Evolutionary conservation across 768 basidiomycete genomes (phyloP).

Genomic region (Xerocomellus chrysenteron): DNA sequence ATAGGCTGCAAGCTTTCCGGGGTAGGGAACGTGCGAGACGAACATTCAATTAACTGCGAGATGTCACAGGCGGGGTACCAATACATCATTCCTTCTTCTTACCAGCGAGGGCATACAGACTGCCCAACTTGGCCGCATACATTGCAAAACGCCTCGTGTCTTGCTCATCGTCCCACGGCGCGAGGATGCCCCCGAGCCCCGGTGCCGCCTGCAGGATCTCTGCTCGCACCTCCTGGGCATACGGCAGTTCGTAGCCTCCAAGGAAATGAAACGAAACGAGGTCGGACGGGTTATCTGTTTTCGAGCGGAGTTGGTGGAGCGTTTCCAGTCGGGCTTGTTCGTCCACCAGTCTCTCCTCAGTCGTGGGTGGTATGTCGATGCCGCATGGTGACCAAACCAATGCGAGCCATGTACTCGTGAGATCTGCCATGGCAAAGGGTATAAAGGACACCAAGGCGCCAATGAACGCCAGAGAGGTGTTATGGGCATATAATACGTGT

Average conservation of each 20-base stretch:
- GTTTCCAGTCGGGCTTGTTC: constrained; percentile 36
- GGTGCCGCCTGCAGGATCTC: constrained; percentile 18
- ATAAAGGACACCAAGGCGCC: constrained; percentile 44
- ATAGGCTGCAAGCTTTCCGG: no score
- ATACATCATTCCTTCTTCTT: background rate
- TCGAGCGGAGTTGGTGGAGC: constrained; percentile 20
- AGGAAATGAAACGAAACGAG: constrained; percentile 30
- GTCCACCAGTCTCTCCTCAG: constrained; percentile 35
- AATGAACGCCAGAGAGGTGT: constrained; percentile 47
- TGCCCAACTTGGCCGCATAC: constrained; percentile 29
- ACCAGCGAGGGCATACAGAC: constrained; percentile 20
- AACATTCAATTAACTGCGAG: background rate
- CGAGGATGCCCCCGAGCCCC: constrained; percentile 16
- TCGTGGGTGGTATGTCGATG: constrained; percentile 35
- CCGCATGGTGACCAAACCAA: constrained; percentile 37
- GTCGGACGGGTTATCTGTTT: constrained; percentile 26
- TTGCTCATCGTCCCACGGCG: constrained; percentile 29
- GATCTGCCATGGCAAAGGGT: constrained; percentile 49
- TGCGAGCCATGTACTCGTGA: constrained; percentile 50
- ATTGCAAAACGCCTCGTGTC: constrained; percentile 26
- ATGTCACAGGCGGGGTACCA: background rate
- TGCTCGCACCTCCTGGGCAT: constrained; percentile 16
- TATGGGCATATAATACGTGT: constrained; percentile 46
- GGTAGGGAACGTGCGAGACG: background rate
- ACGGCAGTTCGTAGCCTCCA: constrained; percentile 17